These are phyloP conservation scores for Tanacetum coccineum DNA, from an alignment of 129 eudicot species.

Conservation along the genomic window DNA sequence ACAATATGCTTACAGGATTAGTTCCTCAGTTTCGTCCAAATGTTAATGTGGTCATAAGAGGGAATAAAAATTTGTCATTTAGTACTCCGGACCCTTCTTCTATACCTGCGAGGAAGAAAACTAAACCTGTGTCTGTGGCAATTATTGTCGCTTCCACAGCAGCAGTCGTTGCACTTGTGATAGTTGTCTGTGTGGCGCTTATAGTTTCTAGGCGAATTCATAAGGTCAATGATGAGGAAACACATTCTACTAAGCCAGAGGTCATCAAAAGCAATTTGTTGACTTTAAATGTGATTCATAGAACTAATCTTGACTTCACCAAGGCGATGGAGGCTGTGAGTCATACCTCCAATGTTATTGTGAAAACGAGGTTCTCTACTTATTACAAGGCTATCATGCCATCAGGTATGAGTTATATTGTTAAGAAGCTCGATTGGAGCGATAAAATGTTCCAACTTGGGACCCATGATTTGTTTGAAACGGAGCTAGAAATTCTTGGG, in stretches of 20 bases:
- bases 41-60: slow-evolving; percentile 29
- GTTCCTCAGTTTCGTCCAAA: slow-evolving; percentile 35
- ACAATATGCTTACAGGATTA: slow-evolving; percentile 60
- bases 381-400: no score
- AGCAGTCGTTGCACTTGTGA: slow-evolving; percentile 30
- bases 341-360: no score
- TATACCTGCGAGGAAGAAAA: background rate
- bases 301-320: slow-evolving; percentile 49
- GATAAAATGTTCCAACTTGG: no score
- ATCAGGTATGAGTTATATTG: no score
- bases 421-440: no score
- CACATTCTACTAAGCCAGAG: no score
- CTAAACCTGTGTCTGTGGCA: slow-evolving; percentile 28
- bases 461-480: no score
- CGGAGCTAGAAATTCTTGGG: no score
- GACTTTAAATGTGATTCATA: slow-evolving; percentile 61
- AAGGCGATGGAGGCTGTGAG: slow-evolving; percentile 71
- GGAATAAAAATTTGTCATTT: slow-evolving; percentile 31
- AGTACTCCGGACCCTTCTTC: slow-evolving; percentile 10
- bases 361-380: no score
- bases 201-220: slow-evolving; percentile 32
- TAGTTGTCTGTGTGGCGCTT: slow-evolving; percentile 31
- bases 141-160: slow-evolving; percentile 38
- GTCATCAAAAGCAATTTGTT: slow-evolving; percentile 40
- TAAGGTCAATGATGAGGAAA: no score